phyloP scores from a whole-genome alignment of 2,329 filamentous ascomycete species.

The Endoconidiophora laricicola region DNA sequence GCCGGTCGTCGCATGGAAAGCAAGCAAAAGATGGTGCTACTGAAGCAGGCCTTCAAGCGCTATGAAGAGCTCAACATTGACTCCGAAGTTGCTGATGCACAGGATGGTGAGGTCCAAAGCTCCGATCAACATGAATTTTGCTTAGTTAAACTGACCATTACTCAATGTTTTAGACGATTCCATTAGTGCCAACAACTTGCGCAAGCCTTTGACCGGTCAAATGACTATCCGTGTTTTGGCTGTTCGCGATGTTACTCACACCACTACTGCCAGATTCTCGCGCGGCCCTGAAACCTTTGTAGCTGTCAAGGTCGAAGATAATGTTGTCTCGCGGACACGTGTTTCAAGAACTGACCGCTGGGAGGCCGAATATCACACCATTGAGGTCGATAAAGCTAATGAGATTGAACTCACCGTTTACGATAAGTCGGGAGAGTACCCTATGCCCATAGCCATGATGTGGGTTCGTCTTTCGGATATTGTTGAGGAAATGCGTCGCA shows the following conservation, averaged over 20 bases:
- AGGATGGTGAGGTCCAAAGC: conserved; percentile 48
- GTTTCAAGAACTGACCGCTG: conserved; percentile 75
- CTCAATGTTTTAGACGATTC: conserved; percentile 58
- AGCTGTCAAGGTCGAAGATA: conserved; percentile 91
- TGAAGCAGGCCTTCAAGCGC: conserved; percentile 89
- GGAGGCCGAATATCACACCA: conserved; percentile 78
- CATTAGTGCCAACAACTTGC: conserved; percentile 82
- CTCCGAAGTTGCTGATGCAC: conserved; percentile 59
- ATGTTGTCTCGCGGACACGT: conserved; percentile 74
- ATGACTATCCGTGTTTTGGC: conserved; percentile 73
- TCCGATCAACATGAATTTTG: background rate
- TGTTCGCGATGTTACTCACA: conserved; percentile 90
- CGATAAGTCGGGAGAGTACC: conserved; percentile 81
- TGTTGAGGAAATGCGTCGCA: conserved; percentile 89
- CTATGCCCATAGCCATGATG: conserved; percentile 82
- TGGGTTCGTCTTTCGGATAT: conserved; percentile 97
- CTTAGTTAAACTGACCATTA: background rate
- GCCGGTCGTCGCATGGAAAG: conserved; percentile 82
- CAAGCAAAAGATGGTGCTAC: conserved; percentile 89
- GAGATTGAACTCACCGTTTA: conserved; percentile 97
- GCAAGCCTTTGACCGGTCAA: conserved; percentile 88
- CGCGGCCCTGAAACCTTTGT: conserved; percentile 90
- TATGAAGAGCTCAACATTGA: conserved; percentile 97
- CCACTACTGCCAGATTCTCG: conserved; percentile 66
- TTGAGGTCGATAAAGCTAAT: conserved; percentile 96